Conservation (phyloP, 768 basidiomycete species). For the Lentinula guzmanii region DNA sequence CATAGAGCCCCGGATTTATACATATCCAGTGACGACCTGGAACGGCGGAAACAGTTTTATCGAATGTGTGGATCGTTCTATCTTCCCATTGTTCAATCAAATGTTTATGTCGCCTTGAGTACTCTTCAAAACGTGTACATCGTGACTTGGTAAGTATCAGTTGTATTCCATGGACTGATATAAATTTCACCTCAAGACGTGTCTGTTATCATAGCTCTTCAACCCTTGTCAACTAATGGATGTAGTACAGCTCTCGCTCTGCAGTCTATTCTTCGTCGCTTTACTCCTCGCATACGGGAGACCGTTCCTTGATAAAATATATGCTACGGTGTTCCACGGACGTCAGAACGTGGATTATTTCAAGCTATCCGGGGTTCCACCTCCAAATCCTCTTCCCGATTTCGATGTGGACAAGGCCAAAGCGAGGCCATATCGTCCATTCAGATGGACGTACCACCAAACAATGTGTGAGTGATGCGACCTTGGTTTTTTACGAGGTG, state of each 20-base stretch:
- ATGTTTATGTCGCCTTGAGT: too few species aligned
- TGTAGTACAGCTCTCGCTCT: background rate
- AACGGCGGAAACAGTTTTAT: too few species aligned
- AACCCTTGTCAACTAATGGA: background rate
- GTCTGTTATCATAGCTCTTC: background rate
- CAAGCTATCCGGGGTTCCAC: conserved; percentile 35
- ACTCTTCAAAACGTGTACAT: too few species aligned
- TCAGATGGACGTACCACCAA: conserved; percentile 51
- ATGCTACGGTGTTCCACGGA: background rate
- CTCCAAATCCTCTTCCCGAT: conserved; percentile 31
- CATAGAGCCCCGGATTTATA: too few species aligned
- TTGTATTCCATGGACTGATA: too few species aligned
- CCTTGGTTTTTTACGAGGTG: background rate
- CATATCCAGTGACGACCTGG: too few species aligned
- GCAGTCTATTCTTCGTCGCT: background rate
- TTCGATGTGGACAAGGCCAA: conserved; percentile 38
- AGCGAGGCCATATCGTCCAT: conserved; percentile 49
- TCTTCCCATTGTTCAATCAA: too few species aligned
- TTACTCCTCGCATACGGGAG: background rate
- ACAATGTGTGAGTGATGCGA: conserved; percentile 41
- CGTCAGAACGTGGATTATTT: conserved; percentile 28
- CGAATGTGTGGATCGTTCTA: too few species aligned
- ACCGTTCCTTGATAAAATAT: background rate
- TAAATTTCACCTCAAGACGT: too few species aligned
- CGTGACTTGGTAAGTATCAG: too few species aligned